phyloP scores from a whole-genome alignment of 345 rosid species.

The Mallotus nudiflorus region DNA sequence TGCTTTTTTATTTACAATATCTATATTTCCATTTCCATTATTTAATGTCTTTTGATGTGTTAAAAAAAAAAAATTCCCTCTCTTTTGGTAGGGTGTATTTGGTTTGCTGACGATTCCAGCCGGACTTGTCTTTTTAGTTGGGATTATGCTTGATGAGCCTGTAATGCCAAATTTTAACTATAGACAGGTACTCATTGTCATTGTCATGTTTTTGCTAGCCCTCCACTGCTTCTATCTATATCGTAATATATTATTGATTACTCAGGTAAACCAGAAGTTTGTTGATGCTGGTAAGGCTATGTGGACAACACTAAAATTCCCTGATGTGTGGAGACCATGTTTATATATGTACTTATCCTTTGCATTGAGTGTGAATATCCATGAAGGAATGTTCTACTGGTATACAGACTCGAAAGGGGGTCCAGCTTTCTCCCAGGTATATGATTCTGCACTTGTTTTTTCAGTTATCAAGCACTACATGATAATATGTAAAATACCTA shows the following conservation, averaged over 20 bases:
- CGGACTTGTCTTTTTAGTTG: constrained; percentile 59
- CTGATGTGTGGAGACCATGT: constrained; percentile 86
- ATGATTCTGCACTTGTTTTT: constrained; percentile 11
- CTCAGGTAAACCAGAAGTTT: constrained; percentile 68
- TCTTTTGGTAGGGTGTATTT: constrained; percentile 65
- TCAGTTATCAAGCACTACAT: no score
- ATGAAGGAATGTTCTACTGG: constrained; percentile 95
- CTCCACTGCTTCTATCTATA: constrained; percentile 10
- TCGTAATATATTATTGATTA: constrained; percentile 9
- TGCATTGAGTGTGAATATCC: constrained; percentile 66
- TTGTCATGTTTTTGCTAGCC: background rate
- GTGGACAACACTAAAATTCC: constrained; percentile 77
- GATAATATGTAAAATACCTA: no score
- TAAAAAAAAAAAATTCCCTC: background rate
- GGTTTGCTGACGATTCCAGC: constrained; percentile 74
- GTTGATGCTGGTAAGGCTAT: constrained; percentile 71
- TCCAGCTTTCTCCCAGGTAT: constrained; percentile 82
- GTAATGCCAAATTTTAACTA: constrained; percentile 48
- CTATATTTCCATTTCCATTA: background rate
- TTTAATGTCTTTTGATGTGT: background rate
- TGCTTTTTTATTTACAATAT: background rate
- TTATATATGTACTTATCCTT: constrained; percentile 82
- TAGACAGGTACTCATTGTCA: constrained; percentile 50
- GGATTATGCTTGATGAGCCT: constrained; percentile 62
- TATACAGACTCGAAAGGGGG: constrained; percentile 74